These are phyloP conservation scores for Allomyces javanicus DNA, from an alignment of 192 early-diverging fungal species.

Conservation along the genomic window DNA sequence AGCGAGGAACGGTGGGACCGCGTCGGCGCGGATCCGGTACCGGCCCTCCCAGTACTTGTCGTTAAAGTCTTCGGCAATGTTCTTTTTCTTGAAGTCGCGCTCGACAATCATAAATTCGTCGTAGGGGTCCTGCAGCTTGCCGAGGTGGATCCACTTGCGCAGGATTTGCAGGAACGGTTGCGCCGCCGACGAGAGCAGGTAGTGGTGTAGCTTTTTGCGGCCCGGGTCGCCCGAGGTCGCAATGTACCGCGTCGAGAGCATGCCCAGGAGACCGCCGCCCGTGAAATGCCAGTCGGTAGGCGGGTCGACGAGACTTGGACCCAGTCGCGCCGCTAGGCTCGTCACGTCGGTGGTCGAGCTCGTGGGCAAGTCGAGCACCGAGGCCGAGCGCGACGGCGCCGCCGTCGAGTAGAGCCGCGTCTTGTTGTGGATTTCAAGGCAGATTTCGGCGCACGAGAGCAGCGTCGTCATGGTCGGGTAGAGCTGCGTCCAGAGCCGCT, in stretches of 20 bases:
- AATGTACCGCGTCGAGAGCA: not conserved
- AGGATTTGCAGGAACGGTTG: conserved; percentile 72
- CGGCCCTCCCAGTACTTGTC: conserved; percentile 67
- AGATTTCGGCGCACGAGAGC: not conserved
- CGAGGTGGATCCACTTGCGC: conserved; percentile 68
- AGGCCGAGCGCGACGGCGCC: too few relatives aligned
- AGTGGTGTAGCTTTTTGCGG: conserved; percentile 55
- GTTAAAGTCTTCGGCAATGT: conserved; percentile 54
- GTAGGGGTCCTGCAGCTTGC: conserved; percentile 69
- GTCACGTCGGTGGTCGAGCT: too few relatives aligned
- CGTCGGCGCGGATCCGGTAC: conserved; percentile 42
- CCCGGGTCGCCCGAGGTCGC: conserved; percentile 27
- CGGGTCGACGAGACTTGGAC: too few relatives aligned
- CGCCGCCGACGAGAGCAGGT: conserved; percentile 52
- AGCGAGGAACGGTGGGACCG: conserved; percentile 57
- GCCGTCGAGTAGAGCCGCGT: too few relatives aligned
- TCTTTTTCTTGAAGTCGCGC: conserved; percentile 32
- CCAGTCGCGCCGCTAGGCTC: too few relatives aligned
- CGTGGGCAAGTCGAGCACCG: too few relatives aligned
- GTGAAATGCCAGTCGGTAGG: not conserved
- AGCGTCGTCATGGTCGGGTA: not conserved
- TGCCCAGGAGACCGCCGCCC: not conserved
- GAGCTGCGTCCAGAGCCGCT: not conserved
- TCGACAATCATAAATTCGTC: conserved; percentile 87
- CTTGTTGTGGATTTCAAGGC: not conserved